Percentiles rank a stretch among this genome's conserved stretches.
These are phyloP conservation scores for Ogataea methanolica DNA, from an alignment of 805 yeast species.

Conservation along the genomic window DNA sequence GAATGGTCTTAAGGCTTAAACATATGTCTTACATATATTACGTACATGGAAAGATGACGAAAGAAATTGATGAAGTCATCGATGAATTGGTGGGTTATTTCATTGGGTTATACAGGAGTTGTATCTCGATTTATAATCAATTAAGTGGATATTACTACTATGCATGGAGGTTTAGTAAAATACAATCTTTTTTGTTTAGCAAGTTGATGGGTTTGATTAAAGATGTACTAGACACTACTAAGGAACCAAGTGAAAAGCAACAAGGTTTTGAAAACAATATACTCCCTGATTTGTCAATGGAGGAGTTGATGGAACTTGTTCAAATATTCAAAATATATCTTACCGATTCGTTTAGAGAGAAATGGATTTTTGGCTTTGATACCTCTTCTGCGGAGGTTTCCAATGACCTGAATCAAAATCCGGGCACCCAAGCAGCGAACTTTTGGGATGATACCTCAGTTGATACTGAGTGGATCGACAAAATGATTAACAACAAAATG, in stretches of 20 bases:
- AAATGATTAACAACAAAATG: background rate
- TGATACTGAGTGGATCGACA: too few relatives aligned
- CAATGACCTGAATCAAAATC: too few relatives aligned
- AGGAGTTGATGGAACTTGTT: constrained; percentile 3
- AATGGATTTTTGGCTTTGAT: too few relatives aligned
- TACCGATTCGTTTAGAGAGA: too few relatives aligned
- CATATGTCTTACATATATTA: constrained; percentile 11
- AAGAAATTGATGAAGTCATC: constrained; percentile 2
- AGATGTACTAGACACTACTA: constrained; percentile 5
- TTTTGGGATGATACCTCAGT: too few relatives aligned
- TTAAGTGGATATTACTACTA: constrained; percentile 16
- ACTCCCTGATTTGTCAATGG: constrained; percentile 3
- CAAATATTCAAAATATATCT: background rate
- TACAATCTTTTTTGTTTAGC: constrained; percentile 12
- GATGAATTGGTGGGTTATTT: background rate
- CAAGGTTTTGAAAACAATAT: constrained; percentile 1
- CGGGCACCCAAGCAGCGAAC: too few relatives aligned
- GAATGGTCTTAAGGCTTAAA: constrained; percentile 5
- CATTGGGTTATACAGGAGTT: background rate
- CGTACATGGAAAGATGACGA: constrained; percentile 7
- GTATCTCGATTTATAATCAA: constrained; percentile 2
- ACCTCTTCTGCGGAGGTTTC: too few relatives aligned
- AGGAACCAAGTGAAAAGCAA: constrained; percentile 4
- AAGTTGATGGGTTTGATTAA: constrained; percentile 1
- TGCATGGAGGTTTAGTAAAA: constrained; percentile 20